Percentiles rank a stretch among this genome's conserved stretches.
Evolutionary conservation across 257 asterid species (phyloP).

Genomic region (Nicotiana benthamiana): DNA sequence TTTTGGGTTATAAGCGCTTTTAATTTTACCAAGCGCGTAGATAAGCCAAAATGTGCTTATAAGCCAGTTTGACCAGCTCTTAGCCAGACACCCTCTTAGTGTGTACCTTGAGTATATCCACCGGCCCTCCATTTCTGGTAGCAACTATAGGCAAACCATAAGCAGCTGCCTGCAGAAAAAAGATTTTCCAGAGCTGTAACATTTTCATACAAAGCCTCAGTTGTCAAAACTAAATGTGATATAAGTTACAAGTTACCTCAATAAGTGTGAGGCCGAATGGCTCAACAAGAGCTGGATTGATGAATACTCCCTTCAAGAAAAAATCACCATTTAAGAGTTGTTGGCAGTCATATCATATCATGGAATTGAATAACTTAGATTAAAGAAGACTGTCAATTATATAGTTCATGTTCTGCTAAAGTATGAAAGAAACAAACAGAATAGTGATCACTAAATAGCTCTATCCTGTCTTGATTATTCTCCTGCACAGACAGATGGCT

Average conservation of each 20-base stretch:
- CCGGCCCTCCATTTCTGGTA: slow-evolving; percentile 66
- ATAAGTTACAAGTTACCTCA: slow-evolving; percentile 36
- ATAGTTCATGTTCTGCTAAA: neutral
- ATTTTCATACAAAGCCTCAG: neutral
- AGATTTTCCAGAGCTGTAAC: neutral
- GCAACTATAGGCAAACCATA: slow-evolving; percentile 65
- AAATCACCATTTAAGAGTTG: slow-evolving; percentile 18
- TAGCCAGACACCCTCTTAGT: too few species aligned
- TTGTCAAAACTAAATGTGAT: slow-evolving; percentile 3
- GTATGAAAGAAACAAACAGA: neutral
- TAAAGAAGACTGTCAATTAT: neutral
- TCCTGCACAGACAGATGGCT: neutral
- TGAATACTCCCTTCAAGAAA: slow-evolving; percentile 53
- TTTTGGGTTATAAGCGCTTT: too few species aligned
- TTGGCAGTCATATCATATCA: slow-evolving; percentile 14
- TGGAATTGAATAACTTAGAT: neutral
- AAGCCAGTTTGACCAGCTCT: too few species aligned
- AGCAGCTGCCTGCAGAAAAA: slow-evolving; percentile 55
- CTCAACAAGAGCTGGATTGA: slow-evolving; percentile 69
- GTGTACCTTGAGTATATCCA: slow-evolving; percentile 55
- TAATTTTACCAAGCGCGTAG: too few species aligned
- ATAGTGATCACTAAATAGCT: neutral
- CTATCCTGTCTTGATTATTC: neutral
- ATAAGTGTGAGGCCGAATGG: slow-evolving; percentile 70
- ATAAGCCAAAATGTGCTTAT: too few species aligned